Evolutionary conservation across 1,139 yeast genomes (phyloP), one percentile per base, ranked within the genome.

Genomic region (Suhomyces taliae): DNA sequence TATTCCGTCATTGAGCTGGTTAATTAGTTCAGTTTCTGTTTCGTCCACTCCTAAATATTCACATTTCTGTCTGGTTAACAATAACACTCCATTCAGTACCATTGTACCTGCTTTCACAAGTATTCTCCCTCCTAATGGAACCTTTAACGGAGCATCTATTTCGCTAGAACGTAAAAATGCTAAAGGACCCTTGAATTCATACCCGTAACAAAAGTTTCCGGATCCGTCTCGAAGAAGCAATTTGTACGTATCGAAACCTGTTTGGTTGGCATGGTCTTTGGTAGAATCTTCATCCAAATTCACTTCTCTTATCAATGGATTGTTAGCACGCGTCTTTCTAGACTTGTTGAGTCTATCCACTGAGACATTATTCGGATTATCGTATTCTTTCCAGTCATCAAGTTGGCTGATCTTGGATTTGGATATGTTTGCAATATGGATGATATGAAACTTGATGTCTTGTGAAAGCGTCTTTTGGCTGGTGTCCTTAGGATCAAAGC

Each of bases 101-200:
- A 55, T 38, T 0, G 79, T 58, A 3, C 76, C 78, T 43, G 56
- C 55, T 24, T 62, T 61, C 3, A 74, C 67, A 8, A 64, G 48
- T 15, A 75, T 42, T 37, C 65, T 58, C 1, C 78, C 77, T 1
- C 79, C 79, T 32, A 75, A 58, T n/a, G 65, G 66, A 1, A 73
- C 58, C 1, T 68, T 66, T 27, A 74, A 58, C 8, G 78, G 78
- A 3, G 65, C 57, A 29, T 51, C 43, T 10, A 39, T 47, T 3
- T 49, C 43, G 4, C 49, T 41, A 7, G 53, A 48, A 24, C 74
- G 57, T 34, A 75, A 56, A 56, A 74, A 75, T 12, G 63, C 60
- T 12, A 75, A 55, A 27, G 64, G 62, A 42, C 71, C 76, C 43
- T 65, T 63, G 45, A 62, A 58, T 52, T 75, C 80, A 47, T 72